These are phyloP conservation scores for Arctium lappa DNA, from an alignment of 129 eudicot genomes.

Conservation along the genomic window DNA sequence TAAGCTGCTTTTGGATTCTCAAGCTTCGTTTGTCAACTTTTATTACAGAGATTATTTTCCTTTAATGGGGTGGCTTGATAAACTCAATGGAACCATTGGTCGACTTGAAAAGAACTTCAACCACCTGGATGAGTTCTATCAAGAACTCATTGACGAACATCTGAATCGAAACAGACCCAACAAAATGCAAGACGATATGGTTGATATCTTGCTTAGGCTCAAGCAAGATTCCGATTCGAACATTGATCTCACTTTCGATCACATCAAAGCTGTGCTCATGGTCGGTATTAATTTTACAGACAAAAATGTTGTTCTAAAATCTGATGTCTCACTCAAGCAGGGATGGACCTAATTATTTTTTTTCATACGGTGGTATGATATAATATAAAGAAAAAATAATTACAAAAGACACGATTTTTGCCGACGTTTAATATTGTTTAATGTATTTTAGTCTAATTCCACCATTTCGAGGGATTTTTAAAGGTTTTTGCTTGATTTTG, in stretches of 20 bases:
- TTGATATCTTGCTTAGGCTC: constrained; percentile 33
- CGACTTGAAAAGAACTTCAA: constrained; percentile 26
- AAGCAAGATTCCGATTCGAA: constrained; percentile 6
- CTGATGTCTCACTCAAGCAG: too few relatives aligned
- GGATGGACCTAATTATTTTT: too few relatives aligned
- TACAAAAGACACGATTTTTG: too few relatives aligned
- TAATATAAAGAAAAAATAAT: too few relatives aligned
- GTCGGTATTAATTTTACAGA: too few relatives aligned
- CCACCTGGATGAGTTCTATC: constrained; percentile 31
- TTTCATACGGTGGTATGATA: too few relatives aligned
- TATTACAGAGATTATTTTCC: constrained; percentile 39
- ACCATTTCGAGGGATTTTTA: too few relatives aligned
- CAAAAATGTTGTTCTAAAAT: too few relatives aligned
- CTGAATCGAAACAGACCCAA: neutral
- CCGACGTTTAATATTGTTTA: too few relatives aligned
- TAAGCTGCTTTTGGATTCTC: constrained; percentile 14
- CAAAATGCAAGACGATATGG: constrained; percentile 18
- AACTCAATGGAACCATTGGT: constrained; percentile 24
- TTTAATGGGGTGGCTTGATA: constrained; percentile 45
- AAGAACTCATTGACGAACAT: constrained; percentile 35
- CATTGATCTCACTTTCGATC: constrained; percentile 29
- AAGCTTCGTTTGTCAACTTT: constrained; percentile 14
- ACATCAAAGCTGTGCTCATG: constrained; percentile 44
- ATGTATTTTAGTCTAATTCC: too few relatives aligned
- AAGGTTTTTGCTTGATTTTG: too few relatives aligned